Percentiles rank a stretch among this genome's conserved stretches.
Evolutionary conservation across 768 basidiomycete species (phyloP).

Genomic region (Saitozyma sp.): DNA sequence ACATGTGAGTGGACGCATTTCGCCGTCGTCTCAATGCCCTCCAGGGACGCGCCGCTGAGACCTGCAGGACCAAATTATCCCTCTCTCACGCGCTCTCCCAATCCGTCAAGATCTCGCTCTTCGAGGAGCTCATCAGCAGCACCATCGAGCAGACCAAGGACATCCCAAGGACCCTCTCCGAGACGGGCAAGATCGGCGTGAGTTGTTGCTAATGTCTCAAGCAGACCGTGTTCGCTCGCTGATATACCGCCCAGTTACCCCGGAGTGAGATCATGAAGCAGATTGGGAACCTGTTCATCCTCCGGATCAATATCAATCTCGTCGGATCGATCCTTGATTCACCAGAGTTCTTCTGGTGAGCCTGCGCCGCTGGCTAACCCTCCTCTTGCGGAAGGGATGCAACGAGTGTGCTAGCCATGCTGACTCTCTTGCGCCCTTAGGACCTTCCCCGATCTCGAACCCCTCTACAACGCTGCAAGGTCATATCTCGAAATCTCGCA

Average conservation of each 20-base stretch:
- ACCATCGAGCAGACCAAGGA: slow-evolving; percentile 97
- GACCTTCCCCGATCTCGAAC: slow-evolving; percentile 93
- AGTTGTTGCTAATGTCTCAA: slow-evolving; percentile 38
- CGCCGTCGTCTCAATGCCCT: slow-evolving; percentile 1
- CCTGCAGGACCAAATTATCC: slow-evolving; percentile 84
- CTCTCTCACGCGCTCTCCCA: slow-evolving; percentile 92
- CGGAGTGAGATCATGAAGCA: slow-evolving; percentile 90
- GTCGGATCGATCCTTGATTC: slow-evolving; percentile 97
- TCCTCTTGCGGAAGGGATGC: slow-evolving; percentile 9
- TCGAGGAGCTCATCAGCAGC: slow-evolving; percentile 85
- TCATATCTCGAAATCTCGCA: slow-evolving; percentile 94
- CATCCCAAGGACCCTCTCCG: slow-evolving; percentile 87
- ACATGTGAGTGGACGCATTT: slow-evolving; percentile 67
- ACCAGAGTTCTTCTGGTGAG: slow-evolving; percentile 92
- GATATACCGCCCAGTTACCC: slow-evolving; percentile 45
- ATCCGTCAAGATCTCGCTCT: slow-evolving; percentile 96
- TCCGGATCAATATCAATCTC: slow-evolving; percentile 90
- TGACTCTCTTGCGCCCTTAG: slow-evolving; percentile 43
- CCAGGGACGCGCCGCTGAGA: slow-evolving; percentile 9
- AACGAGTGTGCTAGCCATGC: slow-evolving; percentile 11
- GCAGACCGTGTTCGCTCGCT: background rate
- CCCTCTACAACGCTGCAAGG: slow-evolving; percentile 87
- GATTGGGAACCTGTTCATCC: slow-evolving; percentile 89
- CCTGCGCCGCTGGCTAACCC: slow-evolving; percentile 35
- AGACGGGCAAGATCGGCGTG: slow-evolving; percentile 86